Evolutionary conservation across 495 filamentous ascomycete species (phyloP).

Genomic region (Collariella sp.): DNA sequence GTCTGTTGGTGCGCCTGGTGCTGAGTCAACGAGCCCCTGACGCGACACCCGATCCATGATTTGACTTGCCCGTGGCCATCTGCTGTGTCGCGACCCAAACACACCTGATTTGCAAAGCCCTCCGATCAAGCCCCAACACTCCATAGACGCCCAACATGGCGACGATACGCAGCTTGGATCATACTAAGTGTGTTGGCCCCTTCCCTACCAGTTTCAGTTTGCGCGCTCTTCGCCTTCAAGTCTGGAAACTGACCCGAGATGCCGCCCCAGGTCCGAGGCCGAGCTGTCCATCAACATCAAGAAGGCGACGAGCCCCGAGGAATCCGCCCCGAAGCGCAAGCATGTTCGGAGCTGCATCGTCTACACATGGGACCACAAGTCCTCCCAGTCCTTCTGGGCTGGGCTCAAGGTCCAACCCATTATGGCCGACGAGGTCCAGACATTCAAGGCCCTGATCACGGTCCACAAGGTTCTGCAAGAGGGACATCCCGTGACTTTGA

Average conservation of each 20-base stretch:
- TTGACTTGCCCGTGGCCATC: background rate
- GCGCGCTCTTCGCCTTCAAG: background rate
- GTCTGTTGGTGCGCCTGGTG: background rate
- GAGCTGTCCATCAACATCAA: constrained; percentile 92
- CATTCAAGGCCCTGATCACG: constrained; percentile 86
- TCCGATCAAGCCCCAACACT: background rate
- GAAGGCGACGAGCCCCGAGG: constrained; percentile 92
- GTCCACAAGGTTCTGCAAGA: constrained; percentile 96
- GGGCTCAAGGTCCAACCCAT: constrained; percentile 99
- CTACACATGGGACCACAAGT: constrained; percentile 99
- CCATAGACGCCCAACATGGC: constrained; percentile 33
- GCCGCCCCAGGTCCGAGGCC: constrained; percentile 65
- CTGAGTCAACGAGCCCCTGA: background rate
- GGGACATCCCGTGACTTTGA: constrained; percentile 78
- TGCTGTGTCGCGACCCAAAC: background rate
- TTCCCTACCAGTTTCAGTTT: background rate
- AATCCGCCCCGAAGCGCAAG: constrained; percentile 94
- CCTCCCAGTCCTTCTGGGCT: constrained; percentile 89
- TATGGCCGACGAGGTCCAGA: constrained; percentile 89
- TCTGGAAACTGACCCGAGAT: constrained; percentile 19
- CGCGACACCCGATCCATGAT: background rate
- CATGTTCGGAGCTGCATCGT: constrained; percentile 98
- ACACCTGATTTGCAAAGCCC: background rate
- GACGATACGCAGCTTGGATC: constrained; percentile 40
- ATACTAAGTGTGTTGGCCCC: constrained; percentile 34